Evolutionary conservation across 345 rosid genomes (phyloP), one percentile per base, ranked within the genome.

Genomic region (Arabis hirsuta): DNA sequence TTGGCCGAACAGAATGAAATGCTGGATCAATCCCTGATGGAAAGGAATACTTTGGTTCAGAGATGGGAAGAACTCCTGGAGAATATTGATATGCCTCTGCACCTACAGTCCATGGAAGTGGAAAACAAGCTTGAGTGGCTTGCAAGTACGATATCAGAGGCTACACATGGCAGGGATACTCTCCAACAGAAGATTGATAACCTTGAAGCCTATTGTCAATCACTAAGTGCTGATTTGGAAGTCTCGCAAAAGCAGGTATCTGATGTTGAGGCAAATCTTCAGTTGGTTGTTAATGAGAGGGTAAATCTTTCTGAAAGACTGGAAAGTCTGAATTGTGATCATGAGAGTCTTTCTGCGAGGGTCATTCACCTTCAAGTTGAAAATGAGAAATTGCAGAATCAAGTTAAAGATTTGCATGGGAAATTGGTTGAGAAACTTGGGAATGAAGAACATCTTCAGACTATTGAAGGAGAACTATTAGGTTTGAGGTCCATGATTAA

Each of bases 1-100:
- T 80, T 91, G 84, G 99, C 97, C 52, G 97, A 95, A 78, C 96
- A 91, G 80, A 95, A 88, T 83, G 99, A 91, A 83, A 90, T 95
- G 99, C 90, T 91, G 78, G 97, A 95, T 75, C 99, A 89, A 73
- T 95, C 99, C 62, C 82, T 95, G 67, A 73, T 87, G 97, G 90
- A 89, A 74, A 89, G 97, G 81, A 91, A 89, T 77, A 81, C 81
- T 52, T 72, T 91, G 82, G 86, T 91, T 64, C 91, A 89, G 86
- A 87, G 87, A 81, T 95, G 96, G 96, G 99, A 95, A 82, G 88
- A 83, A 68, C 84, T 86, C 65, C 78, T 95, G 60, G 91, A 72
- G 60, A 79, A 81, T 78, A 84, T 90, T 43, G 53, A 86, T 79
- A 78, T 91, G 79, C 96, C 99, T 62, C 67, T 80, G 70, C 90